A percentile compares a stretch with the other conserved stretches of the same genome.
These are phyloP conservation scores for Suillus cothurnatus DNA, from an alignment of 768 basidiomycete species.

Conservation along the genomic window DNA sequence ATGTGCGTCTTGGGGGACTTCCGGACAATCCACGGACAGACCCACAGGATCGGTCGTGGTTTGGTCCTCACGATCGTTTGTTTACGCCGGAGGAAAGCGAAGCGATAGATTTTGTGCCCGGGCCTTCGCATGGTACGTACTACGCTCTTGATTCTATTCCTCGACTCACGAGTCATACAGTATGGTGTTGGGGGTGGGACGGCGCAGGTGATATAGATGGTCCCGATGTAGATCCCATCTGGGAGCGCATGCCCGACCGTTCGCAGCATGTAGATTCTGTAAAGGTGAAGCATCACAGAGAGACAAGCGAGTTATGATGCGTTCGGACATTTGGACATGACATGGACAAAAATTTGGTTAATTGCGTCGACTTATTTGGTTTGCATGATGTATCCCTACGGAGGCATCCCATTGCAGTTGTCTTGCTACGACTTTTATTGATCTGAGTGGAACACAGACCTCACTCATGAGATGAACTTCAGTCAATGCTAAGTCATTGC, in stretches of 20 bases:
- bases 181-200: slow-evolving; percentile 99
- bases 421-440: neutral
- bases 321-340: neutral
- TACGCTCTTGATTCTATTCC: neutral
- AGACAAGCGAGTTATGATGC: slow-evolving; percentile 27
- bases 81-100: slow-evolving; percentile 89
- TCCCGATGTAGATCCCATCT: slow-evolving; percentile 97
- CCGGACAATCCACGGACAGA: slow-evolving; percentile 96
- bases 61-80: slow-evolving; percentile 93
- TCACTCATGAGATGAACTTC: neutral
- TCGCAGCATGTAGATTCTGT: slow-evolving; percentile 62
- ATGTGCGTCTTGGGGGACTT: slow-evolving; percentile 91
- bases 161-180: slow-evolving; percentile 40
- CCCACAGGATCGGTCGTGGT: slow-evolving; percentile 98
- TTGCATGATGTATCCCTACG: neutral
- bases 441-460: neutral
- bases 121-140: slow-evolving; percentile 78
- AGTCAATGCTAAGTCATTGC: neutral
- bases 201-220: slow-evolving; percentile 98
- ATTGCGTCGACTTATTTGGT: neutral
- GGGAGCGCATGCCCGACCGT: slow-evolving; percentile 82
- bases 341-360: neutral
- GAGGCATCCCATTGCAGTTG: neutral
- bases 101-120: slow-evolving; percentile 71
- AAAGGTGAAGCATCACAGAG: slow-evolving; percentile 67